Evolutionary conservation across 805 yeast species (phyloP), one percentile per base, ranked within the genome.

Genomic region (Barnettozyma siamensis): DNA sequence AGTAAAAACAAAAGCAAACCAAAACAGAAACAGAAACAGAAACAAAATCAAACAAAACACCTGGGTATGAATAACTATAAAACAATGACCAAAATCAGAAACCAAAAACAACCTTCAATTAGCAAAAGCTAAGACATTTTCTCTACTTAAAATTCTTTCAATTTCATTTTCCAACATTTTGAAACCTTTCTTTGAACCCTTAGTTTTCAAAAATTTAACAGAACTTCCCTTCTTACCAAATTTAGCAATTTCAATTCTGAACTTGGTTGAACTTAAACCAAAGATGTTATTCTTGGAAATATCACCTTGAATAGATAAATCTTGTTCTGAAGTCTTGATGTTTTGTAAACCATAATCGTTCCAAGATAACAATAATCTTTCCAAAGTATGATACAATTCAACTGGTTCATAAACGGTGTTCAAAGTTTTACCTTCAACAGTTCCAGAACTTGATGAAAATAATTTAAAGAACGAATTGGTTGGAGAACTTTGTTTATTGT

Each of bases 341-440:
- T 76, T 71, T 49, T 73, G 75, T 51, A 83, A 62, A 8, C 93
- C 91, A 52, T 82, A 82, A 45, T 73, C 76, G 12, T 76, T 72
- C 93, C 93, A 83, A 15, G 82, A 77, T 34, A 61, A 66, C 48
- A 83, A 64, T 41, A 83, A 69, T 33, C 83, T 76, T 55, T 66
- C 72, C 50, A 83, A 63, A 3, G 88, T 87, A 33, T 76, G 75
- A 45, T 75, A 72, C 70, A 83, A 70, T 55, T 83, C 87, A 21
- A 65, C 72, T 43, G 64, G 57, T 29, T 49, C 59, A 34, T 60
- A 52, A 8, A 66, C 62, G 7, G 57, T 57, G 15, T 65, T 58
- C 31, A 59, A 45, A 4, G 65, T 45, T 32, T 57, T 55, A 15
- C 44, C 48, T 29, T 44, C 41, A 29, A 34, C 7, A 12, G 41